Evolutionary conservation across 108 stramenopile species (phyloP).

Genomic region (Craspedostauros australis): DNA sequence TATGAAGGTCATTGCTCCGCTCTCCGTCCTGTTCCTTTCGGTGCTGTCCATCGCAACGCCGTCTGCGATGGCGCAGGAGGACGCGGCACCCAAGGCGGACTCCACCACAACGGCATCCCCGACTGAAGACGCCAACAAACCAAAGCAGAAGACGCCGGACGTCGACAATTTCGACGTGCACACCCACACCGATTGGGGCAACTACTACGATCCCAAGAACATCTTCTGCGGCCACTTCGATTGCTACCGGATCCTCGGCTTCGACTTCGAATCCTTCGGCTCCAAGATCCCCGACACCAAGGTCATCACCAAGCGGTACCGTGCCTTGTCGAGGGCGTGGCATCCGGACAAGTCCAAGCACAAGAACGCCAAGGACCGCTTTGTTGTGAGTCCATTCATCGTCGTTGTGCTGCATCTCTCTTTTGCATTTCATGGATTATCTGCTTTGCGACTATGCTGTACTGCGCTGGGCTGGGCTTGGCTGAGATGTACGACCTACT

Average conservation of each 20-base stretch:
- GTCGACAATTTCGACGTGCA: conserved; percentile 17
- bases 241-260: conserved; percentile 85
- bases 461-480: too few relatives aligned
- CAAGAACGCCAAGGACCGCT: conserved; percentile 71
- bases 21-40: too few relatives aligned
- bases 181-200: conserved; percentile 65
- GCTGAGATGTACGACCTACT: neutral
- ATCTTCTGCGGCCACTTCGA: conserved; percentile 83
- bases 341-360: conserved; percentile 85
- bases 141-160: too few relatives aligned
- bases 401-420: too few relatives aligned
- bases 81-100: too few relatives aligned
- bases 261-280: conserved; percentile 74
- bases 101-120: too few relatives aligned
- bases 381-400: conserved; percentile 57
- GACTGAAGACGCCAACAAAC: too few relatives aligned
- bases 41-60: too few relatives aligned
- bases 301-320: conserved; percentile 74
- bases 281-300: conserved; percentile 48
- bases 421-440: too few relatives aligned
- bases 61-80: too few relatives aligned
- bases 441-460: too few relatives aligned
- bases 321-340: conserved; percentile 61
- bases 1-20: too few relatives aligned
- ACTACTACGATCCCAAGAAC: conserved; percentile 79